Evolutionary conservation across 176 grass and related monocot species (phyloP), one percentile per base, ranked within the genome.

Genomic region (Aegilops tauschii): DNA sequence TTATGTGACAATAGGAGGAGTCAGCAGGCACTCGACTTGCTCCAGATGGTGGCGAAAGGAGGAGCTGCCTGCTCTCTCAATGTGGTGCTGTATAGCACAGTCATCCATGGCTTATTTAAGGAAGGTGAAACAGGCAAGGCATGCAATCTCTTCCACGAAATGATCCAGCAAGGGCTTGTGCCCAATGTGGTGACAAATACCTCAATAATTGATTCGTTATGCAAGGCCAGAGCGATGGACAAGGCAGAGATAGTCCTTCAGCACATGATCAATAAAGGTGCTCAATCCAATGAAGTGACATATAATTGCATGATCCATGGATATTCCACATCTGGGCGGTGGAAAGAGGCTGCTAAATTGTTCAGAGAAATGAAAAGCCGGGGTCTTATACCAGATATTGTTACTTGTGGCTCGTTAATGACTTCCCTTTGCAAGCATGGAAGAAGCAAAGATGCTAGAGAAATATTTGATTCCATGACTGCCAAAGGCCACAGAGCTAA

Each of bases 171-270:
- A 59, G 54, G 54, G 0, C 0, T 59, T 59, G 54, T 0, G 54
- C 54, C 54, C 20, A 0, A 3, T 59, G 54, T 59, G 54, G 0
- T 0, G 7, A 21, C 54, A 0, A 21, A 59, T 3, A n/a, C 0
- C 18, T 21, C 18, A 7, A n/a, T 9, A 0, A 59, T 59, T 59
- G 54, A 59, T 9, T 18, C 18, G 0, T 59, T 59, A 20, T 59
- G 54, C 7, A 59, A 59, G 54, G 54, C 54, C 7, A 59, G 54
- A 59, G 54, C 54, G 21, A 59, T 59, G 54, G 54, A 59, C 54
- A 59, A 59, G 54, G 54, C 54, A 59, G 54, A 59, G 1, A 0
- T 59, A 59, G 54, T 21, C 18, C 54, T 59, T 59, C 18, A 0
- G 0, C 54, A 59, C 18, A 59, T 59, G 54, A 0, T 20, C 1